These are phyloP conservation scores for Tulasnella calospora DNA, from an alignment of 768 basidiomycete genomes.

Conservation along the genomic window DNA sequence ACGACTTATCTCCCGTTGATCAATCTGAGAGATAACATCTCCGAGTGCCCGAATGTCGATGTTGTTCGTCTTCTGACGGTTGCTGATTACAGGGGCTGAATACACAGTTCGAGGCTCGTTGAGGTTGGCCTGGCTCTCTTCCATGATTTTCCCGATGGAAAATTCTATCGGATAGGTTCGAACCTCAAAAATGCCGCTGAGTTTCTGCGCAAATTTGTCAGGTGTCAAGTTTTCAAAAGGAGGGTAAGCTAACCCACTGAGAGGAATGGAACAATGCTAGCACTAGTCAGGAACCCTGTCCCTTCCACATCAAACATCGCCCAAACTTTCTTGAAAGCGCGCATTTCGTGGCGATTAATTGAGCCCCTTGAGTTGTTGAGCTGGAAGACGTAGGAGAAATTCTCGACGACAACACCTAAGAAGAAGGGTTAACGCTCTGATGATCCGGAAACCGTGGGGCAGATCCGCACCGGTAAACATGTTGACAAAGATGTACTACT, in stretches of 20 bases:
- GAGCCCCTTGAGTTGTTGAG: conserved; percentile 73
- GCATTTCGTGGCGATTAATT: conserved; percentile 86
- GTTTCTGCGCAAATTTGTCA: conserved; percentile 47
- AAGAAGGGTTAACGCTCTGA: conserved; percentile 14
- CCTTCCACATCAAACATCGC: conserved; percentile 72
- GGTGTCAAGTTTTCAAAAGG: not conserved
- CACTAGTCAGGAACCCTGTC: conserved; percentile 70
- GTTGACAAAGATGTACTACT: conserved; percentile 90
- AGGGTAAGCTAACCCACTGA: conserved; percentile 48
- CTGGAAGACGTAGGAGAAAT: conserved; percentile 93
- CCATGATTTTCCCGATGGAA: conserved; percentile 56
- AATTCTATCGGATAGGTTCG: conserved; percentile 73
- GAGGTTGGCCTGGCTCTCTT: conserved; percentile 43
- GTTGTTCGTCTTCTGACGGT: conserved; percentile 35
- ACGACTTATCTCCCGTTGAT: conserved; percentile 56
- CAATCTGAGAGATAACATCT: conserved; percentile 55
- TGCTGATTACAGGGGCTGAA: conserved; percentile 33
- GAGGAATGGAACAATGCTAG: conserved; percentile 72
- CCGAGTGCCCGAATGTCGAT: conserved; percentile 64
- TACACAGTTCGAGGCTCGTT: conserved; percentile 29
- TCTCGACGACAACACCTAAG: conserved; percentile 84
- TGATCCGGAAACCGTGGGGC: not conserved
- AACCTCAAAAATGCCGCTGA: conserved; percentile 84
- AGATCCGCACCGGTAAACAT: conserved; percentile 74
- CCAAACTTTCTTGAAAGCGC: conserved; percentile 93